Conservation (phyloP, 345 rosid species). For the Gossypium ekmanianum region DNA sequence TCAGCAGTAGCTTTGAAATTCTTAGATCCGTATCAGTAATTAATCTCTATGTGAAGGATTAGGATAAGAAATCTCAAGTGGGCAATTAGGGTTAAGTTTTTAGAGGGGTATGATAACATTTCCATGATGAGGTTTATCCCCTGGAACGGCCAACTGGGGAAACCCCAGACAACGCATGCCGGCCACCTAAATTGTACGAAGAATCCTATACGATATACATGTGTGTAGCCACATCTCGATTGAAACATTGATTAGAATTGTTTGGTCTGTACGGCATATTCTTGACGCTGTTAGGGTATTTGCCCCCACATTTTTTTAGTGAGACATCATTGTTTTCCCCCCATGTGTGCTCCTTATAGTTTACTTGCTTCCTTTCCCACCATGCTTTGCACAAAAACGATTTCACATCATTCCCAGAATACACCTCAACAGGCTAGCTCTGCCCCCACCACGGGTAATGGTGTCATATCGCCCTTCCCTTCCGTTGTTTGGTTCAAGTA, state of each 20-base stretch:
- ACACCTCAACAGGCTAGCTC: background rate
- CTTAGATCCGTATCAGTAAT: background rate
- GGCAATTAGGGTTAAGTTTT: background rate
- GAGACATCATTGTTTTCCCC: conserved; percentile 9
- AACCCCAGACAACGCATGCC: background rate
- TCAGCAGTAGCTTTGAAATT: background rate
- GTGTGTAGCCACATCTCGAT: background rate
- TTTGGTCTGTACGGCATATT: background rate
- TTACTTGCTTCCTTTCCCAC: conserved; percentile 13
- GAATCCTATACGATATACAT: conserved; percentile 2
- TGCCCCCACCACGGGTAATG: conserved; percentile 15
- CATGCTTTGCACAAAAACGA: conserved; percentile 8
- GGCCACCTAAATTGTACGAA: background rate
- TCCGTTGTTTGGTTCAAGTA: conserved; percentile 5
- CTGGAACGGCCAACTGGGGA: background rate
- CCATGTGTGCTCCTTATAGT: conserved; percentile 9
- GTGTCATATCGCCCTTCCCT: conserved; percentile 12
- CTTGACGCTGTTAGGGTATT: background rate
- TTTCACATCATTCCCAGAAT: conserved; percentile 15
- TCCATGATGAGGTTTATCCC: background rate
- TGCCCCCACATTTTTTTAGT: background rate
- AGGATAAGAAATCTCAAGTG: background rate
- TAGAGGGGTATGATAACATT: background rate
- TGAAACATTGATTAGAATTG: background rate
- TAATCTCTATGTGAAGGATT: background rate